Base-by-base conservation (phyloP, 2,329 filamentous ascomycete species). In the Aureobasidium sp. region DNA sequence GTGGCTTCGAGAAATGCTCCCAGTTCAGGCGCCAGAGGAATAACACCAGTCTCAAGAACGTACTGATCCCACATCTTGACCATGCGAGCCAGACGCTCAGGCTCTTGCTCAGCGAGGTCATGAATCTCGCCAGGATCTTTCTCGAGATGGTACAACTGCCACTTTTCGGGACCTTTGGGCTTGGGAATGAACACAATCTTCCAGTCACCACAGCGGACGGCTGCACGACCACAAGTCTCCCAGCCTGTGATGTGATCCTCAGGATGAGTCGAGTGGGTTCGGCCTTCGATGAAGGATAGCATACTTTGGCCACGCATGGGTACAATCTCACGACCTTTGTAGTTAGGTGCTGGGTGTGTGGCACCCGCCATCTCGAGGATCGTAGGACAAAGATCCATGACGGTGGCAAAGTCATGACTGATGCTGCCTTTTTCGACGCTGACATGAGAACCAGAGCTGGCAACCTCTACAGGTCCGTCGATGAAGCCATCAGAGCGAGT, bases 1-100 rank as follows among this genome's bases (percentile, higher is more conserved):
- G 81, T 84, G 0, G 82, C 83, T 62, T 81, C 81, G 58, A 86
- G 74, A 73, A 81, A 86, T 3, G 79, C 73, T 0, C 83, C 83
- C 47, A 86, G 69, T 63, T 82, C 83, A 1, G 82, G 83, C 55
- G 80, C 81, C 44, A 86, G 71, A 32, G 83, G 82, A n/a, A 85
- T 75, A 1, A 86, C 82, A 2, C 83, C 83, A 0, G 80, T 83
- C 68, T 86, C 83, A 10, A 83, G 70, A 11, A 82, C 79, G 70
- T 84, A 84, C 63, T 79, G 76, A 64, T 85, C 79, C 81, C 83
- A 85, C 25, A 80, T 72, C 66, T 78, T 76, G 6, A 84, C 68
- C 67, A 85, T 71, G 62, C 78, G 73, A 62, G 77, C 67, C 44
- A 85, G 63, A 5, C 75, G 72, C 52, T 80, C 78, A 16, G 71